Conservation (phyloP, 441 rosid species). For the Viola pubescens region DNA sequence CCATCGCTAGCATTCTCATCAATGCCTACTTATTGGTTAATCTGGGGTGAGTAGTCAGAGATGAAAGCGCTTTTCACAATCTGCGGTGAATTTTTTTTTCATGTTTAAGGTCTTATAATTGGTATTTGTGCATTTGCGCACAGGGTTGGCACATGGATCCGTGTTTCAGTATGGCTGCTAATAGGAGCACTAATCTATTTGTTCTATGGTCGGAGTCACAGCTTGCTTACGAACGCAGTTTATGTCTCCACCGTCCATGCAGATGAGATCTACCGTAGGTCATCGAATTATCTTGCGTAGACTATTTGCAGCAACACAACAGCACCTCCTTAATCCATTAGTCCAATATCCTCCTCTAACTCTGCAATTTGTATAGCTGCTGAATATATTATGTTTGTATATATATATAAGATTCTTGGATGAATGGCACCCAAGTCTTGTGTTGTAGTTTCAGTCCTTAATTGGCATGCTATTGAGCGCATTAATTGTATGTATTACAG, state of each 20-base stretch:
- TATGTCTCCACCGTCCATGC: constrained; percentile 37
- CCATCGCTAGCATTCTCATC: constrained; percentile 57
- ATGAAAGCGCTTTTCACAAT: not conserved
- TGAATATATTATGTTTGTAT: no score
- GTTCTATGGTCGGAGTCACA: constrained; percentile 52
- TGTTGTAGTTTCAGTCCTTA: no score
- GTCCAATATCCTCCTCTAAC: no score
- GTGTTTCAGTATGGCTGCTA: constrained; percentile 57
- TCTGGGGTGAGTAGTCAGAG: constrained; percentile 47
- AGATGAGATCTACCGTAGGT: constrained; percentile 28
- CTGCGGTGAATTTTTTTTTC: not conserved
- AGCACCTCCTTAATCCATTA: no score
- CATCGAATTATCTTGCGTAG: constrained; percentile 26
- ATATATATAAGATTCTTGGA: no score
- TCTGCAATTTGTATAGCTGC: no score
- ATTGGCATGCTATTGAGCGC: no score
- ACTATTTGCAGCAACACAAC: no score
- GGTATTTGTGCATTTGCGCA: not conserved
- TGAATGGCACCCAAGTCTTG: no score
- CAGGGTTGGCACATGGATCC: constrained; percentile 63
- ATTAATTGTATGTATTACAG: no score
- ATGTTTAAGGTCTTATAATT: not conserved
- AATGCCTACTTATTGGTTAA: constrained; percentile 56
- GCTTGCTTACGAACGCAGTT: constrained; percentile 37
- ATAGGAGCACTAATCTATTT: constrained; percentile 48